Conservation (phyloP, 768 basidiomycete genomes). For the Suillus subalutaceus region DNA sequence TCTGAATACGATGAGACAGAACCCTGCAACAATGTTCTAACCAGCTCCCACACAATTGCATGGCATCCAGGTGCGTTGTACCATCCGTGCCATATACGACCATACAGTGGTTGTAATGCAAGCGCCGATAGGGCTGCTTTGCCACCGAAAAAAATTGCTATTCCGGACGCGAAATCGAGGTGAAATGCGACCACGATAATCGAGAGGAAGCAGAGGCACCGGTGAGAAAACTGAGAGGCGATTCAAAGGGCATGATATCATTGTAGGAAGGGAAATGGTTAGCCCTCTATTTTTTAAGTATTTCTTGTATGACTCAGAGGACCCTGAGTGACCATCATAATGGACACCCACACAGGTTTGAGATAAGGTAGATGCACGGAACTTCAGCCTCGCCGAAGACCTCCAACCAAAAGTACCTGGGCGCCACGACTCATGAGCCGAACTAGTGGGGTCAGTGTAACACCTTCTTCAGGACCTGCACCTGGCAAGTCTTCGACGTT, state of each 20-base stretch:
- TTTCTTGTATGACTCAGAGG: neutral
- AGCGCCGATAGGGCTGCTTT: constrained; percentile 34
- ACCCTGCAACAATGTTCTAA: constrained; percentile 22
- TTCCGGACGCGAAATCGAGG: constrained; percentile 25
- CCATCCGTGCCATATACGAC: constrained; percentile 34
- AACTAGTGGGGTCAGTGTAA: neutral
- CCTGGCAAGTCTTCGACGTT: too few species aligned
- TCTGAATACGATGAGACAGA: constrained; percentile 19
- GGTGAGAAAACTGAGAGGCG: neutral
- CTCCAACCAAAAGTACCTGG: neutral
- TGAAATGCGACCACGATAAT: constrained; percentile 3
- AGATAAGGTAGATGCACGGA: neutral
- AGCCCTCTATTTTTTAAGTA: neutral
- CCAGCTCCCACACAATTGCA: constrained; percentile 23
- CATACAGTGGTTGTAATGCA: constrained; percentile 30
- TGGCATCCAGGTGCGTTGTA: constrained; percentile 38
- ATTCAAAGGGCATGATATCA: neutral
- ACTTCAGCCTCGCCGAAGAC: neutral
- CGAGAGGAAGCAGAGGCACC: too few species aligned
- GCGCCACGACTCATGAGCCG: neutral
- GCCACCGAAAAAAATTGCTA: constrained; percentile 32
- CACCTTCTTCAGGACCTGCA: neutral
- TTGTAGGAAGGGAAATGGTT: neutral
- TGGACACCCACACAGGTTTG: neutral
- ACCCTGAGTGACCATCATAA: neutral